Base-by-base conservation (phyloP, 2,329 filamentous ascomycete genomes). In the Zymoseptoria brevis region DNA sequence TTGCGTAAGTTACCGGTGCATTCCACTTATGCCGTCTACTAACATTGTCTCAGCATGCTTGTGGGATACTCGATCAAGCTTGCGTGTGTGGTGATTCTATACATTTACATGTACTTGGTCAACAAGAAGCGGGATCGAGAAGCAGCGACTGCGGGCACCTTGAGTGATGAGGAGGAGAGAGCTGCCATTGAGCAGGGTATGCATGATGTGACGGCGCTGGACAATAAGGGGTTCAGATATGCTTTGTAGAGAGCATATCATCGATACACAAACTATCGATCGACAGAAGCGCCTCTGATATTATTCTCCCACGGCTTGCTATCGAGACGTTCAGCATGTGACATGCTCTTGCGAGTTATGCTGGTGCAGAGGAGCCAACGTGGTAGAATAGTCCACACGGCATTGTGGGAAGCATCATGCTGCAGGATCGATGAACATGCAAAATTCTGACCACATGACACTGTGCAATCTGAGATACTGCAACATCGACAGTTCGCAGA, bases 21-120 rank as follows among this genome's bases (percentile, higher is more conserved):
- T n/a, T 16, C 30, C 9, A 26, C n/a, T 22, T 9, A 5, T n/a
- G 11, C 8, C 22, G 11, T 19, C 50, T 8, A 13, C 21, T 57
- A 48, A 54, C 57, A 22, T 9, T 45, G n/a, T 55, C 19, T 45
- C 30, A 79, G 77, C n/a, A 84, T 84, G 75, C 71, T 84, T 21
- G 75, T 81, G 50, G 81, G 81, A 0, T 84, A 84, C 62, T 72
- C 74, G 2, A 74, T 83, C 8, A 83, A 84, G 69, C 70, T 83
- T 0, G 57, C 72, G 1, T 75, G 77, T 61, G 80, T 84, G 0
- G 64, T 79, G 0, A 71, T 80, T 0, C 66, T 85, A 2, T 83
- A 82, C 60, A 61, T 79, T 1, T 84, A 83, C 63, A 84, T 84
- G 81, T 81, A 74, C 64, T 67, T 71, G 1, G 75, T 75, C 13